Evolutionary conservation across 2,329 filamentous ascomycete genomes (phyloP).

Genomic region (Fusarium pseudonygamai): DNA sequence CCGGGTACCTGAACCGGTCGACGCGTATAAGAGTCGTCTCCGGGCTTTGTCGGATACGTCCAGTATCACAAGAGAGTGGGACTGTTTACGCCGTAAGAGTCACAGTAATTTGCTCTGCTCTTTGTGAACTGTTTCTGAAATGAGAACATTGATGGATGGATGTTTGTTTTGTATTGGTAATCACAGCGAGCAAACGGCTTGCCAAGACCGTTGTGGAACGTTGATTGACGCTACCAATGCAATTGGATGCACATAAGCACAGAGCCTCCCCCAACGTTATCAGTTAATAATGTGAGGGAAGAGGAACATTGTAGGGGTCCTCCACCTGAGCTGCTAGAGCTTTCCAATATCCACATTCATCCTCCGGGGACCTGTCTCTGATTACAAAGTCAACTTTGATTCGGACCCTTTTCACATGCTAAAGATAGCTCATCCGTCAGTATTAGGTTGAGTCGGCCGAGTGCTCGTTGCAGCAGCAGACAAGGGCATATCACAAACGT

Average conservation of each 20-base stretch:
- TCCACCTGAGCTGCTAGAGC: neutral
- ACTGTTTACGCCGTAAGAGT: slow-evolving; percentile 5
- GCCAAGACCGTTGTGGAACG: slow-evolving; percentile 1
- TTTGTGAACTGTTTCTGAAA: neutral
- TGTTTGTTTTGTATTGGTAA: slow-evolving; percentile 16
- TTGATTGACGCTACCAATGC: neutral
- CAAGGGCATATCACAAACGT: neutral
- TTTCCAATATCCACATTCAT: neutral
- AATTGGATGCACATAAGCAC: slow-evolving; percentile 22
- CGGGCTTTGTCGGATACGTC: neutral
- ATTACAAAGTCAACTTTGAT: neutral
- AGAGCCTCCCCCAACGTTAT: slow-evolving; percentile 18
- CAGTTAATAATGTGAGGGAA: neutral
- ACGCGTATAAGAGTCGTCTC: neutral
- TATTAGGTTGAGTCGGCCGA: neutral
- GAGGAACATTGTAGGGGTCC: too few species aligned
- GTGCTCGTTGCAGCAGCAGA: neutral
- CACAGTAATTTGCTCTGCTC: slow-evolving; percentile 1
- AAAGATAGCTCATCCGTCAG: neutral
- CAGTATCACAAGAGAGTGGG: neutral
- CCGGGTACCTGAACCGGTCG: slow-evolving; percentile 2
- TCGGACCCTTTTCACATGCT: neutral
- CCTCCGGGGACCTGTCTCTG: neutral
- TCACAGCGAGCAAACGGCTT: neutral
- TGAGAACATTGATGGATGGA: neutral